Base-by-base conservation (phyloP, 176 grass and related monocot genomes). In the Carex littledalei region DNA sequence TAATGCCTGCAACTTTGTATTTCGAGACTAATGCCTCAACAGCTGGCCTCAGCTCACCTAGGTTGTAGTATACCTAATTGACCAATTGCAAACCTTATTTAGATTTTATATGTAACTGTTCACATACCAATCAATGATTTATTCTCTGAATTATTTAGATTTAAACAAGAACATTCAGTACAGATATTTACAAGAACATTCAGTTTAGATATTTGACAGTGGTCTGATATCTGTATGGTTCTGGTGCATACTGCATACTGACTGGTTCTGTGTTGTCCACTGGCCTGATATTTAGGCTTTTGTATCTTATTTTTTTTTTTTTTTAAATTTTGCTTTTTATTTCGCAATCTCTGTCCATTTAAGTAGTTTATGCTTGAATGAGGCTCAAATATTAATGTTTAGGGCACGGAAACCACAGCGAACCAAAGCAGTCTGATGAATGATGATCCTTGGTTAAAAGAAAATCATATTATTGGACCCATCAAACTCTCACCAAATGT, bases 61-160 rank as follows among this genome's bases (percentile, higher is more conserved):
- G 91, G 63, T 99, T 99, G 87, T 95, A 94, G 87, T 93, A 99
- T 49, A 99, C 96, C 81, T 83, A 53, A 52, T 53, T 67, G 63
- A 35, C 64, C 60, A 83, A 83, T 78, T 35, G 52, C 50, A 47
- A 26, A 8, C 26, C 47, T 58, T 64, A 41, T 63, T 20, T 21
- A 53, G 56, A 45, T 63, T 63, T 81, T 81, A 45, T 32, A 57
- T 81, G 35, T 37, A 81, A 78, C 6, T 24, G 22, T 55, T 77
- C 49, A 77, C 73, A 55, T 32, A 56, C 53, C 14, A 24, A 78
- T 56, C 12, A 3, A 76, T 76, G 20, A 52, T 54, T 72, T 16
- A 76, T 31, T 53, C 20, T 53, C 26, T 29, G 22, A 54, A 31
- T 75, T 13, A 24, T 54, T 76, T 31, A 29, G 11, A 15, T 52